These are phyloP conservation scores for Malbranchea zuffiana DNA, from an alignment of 2,329 filamentous ascomycete genomes.

Conservation along the genomic window DNA sequence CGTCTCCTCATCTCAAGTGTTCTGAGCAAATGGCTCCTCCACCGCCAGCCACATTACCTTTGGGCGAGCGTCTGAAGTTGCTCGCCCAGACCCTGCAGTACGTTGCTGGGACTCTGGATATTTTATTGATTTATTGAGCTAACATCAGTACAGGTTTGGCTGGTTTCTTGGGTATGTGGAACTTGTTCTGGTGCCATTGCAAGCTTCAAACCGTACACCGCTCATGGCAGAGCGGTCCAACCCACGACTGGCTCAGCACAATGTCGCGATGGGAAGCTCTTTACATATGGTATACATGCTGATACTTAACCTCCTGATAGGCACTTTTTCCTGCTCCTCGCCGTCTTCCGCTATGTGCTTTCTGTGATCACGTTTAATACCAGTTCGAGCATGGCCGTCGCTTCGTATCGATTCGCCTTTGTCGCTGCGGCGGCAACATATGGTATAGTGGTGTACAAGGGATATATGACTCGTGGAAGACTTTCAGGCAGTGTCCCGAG, in stretches of 20 bases:
- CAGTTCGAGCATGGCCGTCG: conserved; percentile 61
- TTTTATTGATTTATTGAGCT: conserved; percentile 6
- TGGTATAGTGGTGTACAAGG: conserved; percentile 98
- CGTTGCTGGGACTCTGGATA: conserved; percentile 44
- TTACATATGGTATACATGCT: not conserved
- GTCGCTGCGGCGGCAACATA: conserved; percentile 83
- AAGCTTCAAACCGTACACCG: not conserved
- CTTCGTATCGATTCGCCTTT: conserved; percentile 86
- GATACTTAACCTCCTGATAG: conserved; percentile 40
- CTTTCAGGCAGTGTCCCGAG: conserved; percentile 53
- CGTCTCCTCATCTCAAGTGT: not conserved
- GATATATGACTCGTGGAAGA: conserved; percentile 74
- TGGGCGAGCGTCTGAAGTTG: conserved; percentile 61
- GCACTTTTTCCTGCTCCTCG: conserved; percentile 75
- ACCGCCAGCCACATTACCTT: conserved; percentile 56
- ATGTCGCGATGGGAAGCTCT: conserved; percentile 10
- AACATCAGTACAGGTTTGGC: conserved; percentile 41
- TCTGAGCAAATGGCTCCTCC: conserved; percentile 55
- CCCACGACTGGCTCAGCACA: no score
- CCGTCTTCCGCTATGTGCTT: conserved; percentile 68
- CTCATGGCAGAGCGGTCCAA: not conserved
- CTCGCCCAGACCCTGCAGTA: conserved; percentile 85
- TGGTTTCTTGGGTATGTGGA: conserved; percentile 69
- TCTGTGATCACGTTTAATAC: conserved; percentile 87
- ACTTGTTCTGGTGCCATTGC: conserved; percentile 13